phyloP scores from a whole-genome alignment of 345 rosid species.

The Boechera divaricarpa region DNA sequence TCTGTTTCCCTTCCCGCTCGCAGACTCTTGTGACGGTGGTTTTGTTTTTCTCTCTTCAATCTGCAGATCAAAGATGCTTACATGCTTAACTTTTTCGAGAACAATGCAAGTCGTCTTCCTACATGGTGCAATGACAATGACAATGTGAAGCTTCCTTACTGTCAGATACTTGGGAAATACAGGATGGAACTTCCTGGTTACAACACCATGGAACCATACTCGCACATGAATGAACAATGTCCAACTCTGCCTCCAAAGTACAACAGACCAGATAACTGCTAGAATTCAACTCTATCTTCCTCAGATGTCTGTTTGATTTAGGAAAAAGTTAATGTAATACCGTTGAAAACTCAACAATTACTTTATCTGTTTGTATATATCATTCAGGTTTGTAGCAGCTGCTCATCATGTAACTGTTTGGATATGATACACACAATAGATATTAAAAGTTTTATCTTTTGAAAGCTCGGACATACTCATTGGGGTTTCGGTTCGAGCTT shows the following conservation, averaged over 20 bases:
- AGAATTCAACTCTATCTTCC: conserved; percentile 21
- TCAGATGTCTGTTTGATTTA: conserved; percentile 26
- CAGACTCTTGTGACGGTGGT: background rate
- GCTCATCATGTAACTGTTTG: conserved; percentile 24
- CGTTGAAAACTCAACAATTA: conserved; percentile 1
- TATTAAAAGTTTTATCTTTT: background rate
- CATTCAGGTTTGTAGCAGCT: conserved; percentile 27
- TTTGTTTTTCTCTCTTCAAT: background rate
- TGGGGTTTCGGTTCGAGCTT: background rate
- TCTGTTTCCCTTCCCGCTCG: background rate
- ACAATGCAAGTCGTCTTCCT: conserved; percentile 77
- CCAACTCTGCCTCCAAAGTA: conserved; percentile 90
- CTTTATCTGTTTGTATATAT: conserved; percentile 21
- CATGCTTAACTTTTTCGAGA: conserved; percentile 71
- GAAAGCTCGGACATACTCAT: background rate
- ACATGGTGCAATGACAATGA: conserved; percentile 94
- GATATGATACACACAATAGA: background rate
- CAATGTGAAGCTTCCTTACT: conserved; percentile 72
- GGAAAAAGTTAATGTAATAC: conserved; percentile 8
- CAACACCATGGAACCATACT: conserved; percentile 80
- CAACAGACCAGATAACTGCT: conserved; percentile 67
- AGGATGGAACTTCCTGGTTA: conserved; percentile 93
- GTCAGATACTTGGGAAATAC: conserved; percentile 89
- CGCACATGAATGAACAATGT: conserved; percentile 87
- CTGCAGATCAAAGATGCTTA: conserved; percentile 91